Conservation (phyloP, 495 filamentous ascomycete species). For the Beverwykella pulmonaria region DNA sequence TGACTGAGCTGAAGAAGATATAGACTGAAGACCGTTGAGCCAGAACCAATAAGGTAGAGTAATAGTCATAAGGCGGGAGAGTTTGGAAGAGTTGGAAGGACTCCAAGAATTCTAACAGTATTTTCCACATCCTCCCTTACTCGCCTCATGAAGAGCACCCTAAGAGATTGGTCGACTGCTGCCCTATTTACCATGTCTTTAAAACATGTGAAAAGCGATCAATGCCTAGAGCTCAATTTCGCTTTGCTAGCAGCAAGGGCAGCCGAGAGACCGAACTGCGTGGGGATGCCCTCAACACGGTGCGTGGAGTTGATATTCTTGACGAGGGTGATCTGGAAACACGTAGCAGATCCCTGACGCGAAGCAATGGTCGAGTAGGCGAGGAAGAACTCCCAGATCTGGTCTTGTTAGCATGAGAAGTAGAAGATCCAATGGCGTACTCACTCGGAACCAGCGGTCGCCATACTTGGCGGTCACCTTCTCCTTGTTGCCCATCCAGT, state of each 20-base stretch:
- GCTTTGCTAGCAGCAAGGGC: slow-evolving; percentile 48
- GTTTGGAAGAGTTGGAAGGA: neutral
- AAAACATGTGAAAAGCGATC: neutral
- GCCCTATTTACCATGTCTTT: neutral
- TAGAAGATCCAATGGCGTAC: slow-evolving; percentile 44
- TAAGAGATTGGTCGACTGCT: neutral
- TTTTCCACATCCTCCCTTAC: neutral
- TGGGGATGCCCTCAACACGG: slow-evolving; percentile 80
- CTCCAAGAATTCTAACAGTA: too few relatives aligned
- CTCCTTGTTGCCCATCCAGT: slow-evolving; percentile 95
- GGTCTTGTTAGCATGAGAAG: slow-evolving; percentile 1
- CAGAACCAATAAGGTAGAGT: neutral
- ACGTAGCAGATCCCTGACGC: slow-evolving; percentile 88
- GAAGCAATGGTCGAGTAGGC: slow-evolving; percentile 91
- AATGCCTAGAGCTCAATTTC: neutral
- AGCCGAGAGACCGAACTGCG: slow-evolving; percentile 74
- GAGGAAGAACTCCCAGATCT: slow-evolving; percentile 99
- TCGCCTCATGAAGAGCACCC: neutral
- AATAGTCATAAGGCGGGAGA: neutral
- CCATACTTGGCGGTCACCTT: slow-evolving; percentile 97
- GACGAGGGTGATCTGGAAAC: slow-evolving; percentile 92
- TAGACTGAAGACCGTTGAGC: too few relatives aligned
- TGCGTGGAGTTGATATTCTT: slow-evolving; percentile 99
- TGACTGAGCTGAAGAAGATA: too few relatives aligned
- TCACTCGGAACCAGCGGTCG: slow-evolving; percentile 91